phyloP scores from a whole-genome alignment of 192 early-diverging fungal genomes.

The Anaeromyces robustus region DNA sequence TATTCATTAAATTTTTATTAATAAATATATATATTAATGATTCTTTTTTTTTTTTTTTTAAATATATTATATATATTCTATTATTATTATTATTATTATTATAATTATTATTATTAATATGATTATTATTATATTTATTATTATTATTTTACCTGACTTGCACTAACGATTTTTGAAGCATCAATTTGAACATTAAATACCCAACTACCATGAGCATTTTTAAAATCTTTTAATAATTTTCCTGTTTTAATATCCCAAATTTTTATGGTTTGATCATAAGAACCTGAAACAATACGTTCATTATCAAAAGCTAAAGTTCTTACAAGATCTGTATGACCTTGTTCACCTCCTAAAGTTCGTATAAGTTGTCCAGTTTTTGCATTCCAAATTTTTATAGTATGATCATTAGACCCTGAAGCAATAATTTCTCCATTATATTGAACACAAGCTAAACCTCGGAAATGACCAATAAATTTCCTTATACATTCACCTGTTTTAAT shows the following conservation, averaged over 20 bases:
- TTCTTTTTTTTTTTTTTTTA: no score
- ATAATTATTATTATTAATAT: no score
- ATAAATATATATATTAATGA: no score
- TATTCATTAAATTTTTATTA: no score
- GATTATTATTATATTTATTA: no score
- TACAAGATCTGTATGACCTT: constrained; percentile 52
- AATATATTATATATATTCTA: no score
- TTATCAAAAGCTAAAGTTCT: constrained; percentile 76
- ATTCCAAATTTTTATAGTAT: constrained; percentile 61
- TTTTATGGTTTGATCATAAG: constrained; percentile 76
- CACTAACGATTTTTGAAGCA: neutral
- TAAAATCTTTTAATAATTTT: constrained; percentile 52
- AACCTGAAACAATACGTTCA: constrained; percentile 61
- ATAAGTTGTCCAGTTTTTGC: constrained; percentile 4
- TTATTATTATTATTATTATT: no score
- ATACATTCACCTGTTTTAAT: constrained; percentile 49
- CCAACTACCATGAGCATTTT: constrained; percentile 3
- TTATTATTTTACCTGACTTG: neutral
- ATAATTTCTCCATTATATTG: constrained; percentile 75
- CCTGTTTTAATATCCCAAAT: constrained; percentile 71
- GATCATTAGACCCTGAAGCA: constrained; percentile 70
- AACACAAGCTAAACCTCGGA: constrained; percentile 72
- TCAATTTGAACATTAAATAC: neutral
- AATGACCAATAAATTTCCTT: constrained; percentile 53
- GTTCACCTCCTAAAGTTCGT: constrained; percentile 19